These are phyloP conservation scores for Tanacetum coccineum DNA, from an alignment of 129 eudicot species.

Conservation along the genomic window DNA sequence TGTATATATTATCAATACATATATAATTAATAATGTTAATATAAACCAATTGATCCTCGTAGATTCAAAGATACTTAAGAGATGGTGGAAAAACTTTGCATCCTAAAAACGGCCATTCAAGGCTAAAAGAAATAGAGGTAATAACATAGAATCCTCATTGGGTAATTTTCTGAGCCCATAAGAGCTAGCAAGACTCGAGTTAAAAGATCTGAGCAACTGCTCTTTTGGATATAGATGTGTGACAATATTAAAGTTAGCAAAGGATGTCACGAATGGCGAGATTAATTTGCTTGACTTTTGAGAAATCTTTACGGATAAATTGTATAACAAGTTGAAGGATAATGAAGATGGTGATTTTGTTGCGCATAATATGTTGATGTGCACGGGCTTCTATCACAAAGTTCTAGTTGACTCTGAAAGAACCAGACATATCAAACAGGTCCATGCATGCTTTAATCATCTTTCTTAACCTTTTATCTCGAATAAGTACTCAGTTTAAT, in stretches of 20 bases:
- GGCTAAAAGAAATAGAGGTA: neutral
- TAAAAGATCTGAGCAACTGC: conserved; percentile 2
- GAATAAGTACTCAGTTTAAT: neutral
- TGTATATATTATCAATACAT: neutral
- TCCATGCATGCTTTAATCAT: neutral
- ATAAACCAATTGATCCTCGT: neutral
- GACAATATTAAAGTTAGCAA: conserved; percentile 11
- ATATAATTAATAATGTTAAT: neutral
- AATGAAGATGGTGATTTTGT: conserved; percentile 37
- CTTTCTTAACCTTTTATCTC: neutral
- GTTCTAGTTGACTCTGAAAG: conserved; percentile 49
- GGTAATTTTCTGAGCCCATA: conserved; percentile 39
- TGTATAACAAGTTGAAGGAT: neutral
- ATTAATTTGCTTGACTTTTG: conserved; percentile 2
- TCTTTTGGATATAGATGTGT: conserved; percentile 29
- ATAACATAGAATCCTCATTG: neutral
- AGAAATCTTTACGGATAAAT: neutral
- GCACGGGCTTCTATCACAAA: conserved; percentile 33
- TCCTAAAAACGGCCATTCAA: neutral
- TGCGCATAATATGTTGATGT: conserved; percentile 34
- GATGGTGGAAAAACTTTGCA: conserved; percentile 42
- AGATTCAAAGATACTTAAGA: conserved; percentile 36
- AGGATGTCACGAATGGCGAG: conserved; percentile 15
- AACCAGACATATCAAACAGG: conserved; percentile 33
- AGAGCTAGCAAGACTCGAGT: conserved; percentile 14